These are phyloP conservation scores for Aspergillus avenaceus DNA, from an alignment of 495 filamentous ascomycete species.

Conservation along the genomic window DNA sequence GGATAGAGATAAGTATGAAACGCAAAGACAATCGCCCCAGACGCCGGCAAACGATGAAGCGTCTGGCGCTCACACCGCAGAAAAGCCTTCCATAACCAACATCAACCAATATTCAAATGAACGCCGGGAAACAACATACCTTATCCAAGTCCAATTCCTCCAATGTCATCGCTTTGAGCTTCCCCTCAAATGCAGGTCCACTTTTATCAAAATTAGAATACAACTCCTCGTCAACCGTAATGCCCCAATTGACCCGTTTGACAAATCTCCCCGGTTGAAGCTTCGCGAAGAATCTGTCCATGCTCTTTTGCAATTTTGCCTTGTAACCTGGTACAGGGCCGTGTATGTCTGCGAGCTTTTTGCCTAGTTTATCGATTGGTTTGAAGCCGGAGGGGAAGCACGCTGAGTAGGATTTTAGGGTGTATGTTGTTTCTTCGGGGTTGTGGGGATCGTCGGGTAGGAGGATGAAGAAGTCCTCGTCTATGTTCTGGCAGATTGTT, in stretches of 20 bases:
- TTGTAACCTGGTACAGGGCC: conserved; percentile 60
- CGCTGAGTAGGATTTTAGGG: conserved; percentile 58
- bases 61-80: conserved; percentile 69
- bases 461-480: conserved; percentile 71
- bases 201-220: too few species aligned
- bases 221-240: conserved; percentile 28
- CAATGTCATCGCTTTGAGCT: too few species aligned
- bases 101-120: too few species aligned
- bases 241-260: conserved; percentile 48
- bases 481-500: too few species aligned
- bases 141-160: too few species aligned
- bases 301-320: conserved; percentile 62
- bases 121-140: too few species aligned
- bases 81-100: conserved; percentile 1
- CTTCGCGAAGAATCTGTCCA: conserved; percentile 65
- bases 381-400: conserved; percentile 70
- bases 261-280: conserved; percentile 27
- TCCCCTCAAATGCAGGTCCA: too few species aligned
- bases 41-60: conserved; percentile 61
- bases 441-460: conserved; percentile 47
- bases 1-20: conserved; percentile 74
- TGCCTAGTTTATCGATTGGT: conserved; percentile 55
- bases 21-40: conserved; percentile 60
- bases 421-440: too few species aligned
- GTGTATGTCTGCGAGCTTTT: conserved; percentile 63